Conservation (phyloP, 495 filamentous ascomycete species). For the Sordaria brevicollis region DNA sequence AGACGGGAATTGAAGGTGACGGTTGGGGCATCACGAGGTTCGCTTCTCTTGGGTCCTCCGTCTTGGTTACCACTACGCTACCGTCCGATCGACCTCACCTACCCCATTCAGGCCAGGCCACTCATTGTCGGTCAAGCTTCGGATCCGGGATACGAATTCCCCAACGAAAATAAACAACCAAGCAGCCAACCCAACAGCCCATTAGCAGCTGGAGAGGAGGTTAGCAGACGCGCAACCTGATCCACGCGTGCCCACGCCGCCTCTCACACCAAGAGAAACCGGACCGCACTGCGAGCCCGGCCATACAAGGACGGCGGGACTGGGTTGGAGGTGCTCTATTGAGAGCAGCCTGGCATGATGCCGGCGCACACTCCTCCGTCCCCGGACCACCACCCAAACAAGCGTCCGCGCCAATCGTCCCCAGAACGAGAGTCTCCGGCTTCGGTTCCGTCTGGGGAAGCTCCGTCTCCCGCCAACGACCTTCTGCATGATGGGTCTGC, state of each 20-base stretch:
- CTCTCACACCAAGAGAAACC: background rate
- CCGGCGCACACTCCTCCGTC: conserved; percentile 32
- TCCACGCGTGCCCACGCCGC: background rate
- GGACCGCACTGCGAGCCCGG: background rate
- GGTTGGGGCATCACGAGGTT: background rate
- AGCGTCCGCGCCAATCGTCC: conserved; percentile 40
- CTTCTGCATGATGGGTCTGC: conserved; percentile 20
- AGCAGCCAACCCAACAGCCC: background rate
- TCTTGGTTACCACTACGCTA: background rate
- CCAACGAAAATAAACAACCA: background rate
- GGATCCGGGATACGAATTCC: background rate
- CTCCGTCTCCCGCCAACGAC: conserved; percentile 24
- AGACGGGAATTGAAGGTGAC: background rate
- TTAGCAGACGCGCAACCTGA: background rate
- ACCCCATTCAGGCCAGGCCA: background rate
- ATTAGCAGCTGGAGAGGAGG: background rate
- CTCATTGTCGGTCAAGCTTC: background rate
- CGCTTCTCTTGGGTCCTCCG: background rate
- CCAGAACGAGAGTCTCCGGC: conserved; percentile 37
- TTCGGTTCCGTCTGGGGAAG: conserved; percentile 21
- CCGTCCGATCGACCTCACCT: background rate
- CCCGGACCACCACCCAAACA: conserved; percentile 34
- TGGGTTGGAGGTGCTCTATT: background rate
- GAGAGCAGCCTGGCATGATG: conserved; percentile 18
- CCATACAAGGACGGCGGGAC: background rate